These are phyloP conservation scores for Claviceps pazoutovae DNA, from an alignment of 2,329 filamentous ascomycete species.

Conservation along the genomic window DNA sequence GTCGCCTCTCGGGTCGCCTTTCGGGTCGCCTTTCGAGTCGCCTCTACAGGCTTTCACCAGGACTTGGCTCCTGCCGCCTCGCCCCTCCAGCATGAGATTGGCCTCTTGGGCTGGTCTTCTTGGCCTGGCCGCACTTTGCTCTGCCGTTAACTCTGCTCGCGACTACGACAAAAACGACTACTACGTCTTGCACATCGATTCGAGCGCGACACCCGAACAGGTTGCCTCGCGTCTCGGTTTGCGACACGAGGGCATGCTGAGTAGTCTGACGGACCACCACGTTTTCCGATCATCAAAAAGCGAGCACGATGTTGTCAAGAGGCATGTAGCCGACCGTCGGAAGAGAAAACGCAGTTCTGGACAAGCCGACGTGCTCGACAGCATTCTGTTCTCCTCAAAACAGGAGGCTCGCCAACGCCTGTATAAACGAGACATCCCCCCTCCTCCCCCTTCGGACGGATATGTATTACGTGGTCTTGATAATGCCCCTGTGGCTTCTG, in stretches of 20 bases:
- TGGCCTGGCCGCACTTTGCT: slow-evolving; percentile 34
- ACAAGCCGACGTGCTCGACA: slow-evolving; percentile 49
- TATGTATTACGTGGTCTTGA: slow-evolving; percentile 9
- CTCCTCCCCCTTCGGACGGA: slow-evolving; percentile 16
- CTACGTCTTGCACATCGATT: slow-evolving; percentile 76
- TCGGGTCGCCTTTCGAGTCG: not conserved
- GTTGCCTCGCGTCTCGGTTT: slow-evolving; percentile 63
- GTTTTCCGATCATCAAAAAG: slow-evolving; percentile 64
- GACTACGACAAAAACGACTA: slow-evolving; percentile 77
- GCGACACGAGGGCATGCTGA: slow-evolving; percentile 66
- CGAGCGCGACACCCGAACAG: slow-evolving; percentile 47
- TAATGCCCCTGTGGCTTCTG: slow-evolving; percentile 19
- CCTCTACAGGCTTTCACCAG: not conserved
- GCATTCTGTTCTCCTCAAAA: slow-evolving; percentile 68
- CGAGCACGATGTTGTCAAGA: slow-evolving; percentile 43
- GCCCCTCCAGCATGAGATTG: slow-evolving; percentile 31
- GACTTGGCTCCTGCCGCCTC: not conserved
- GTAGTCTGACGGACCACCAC: slow-evolving; percentile 67
- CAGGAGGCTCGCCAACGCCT: slow-evolving; percentile 39
- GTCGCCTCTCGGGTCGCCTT: not conserved
- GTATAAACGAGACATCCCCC: slow-evolving; percentile 37
- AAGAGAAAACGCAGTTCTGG: slow-evolving; percentile 46
- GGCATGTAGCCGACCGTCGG: slow-evolving; percentile 37
- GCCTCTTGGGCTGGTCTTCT: slow-evolving; percentile 38
- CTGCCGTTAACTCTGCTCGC: slow-evolving; percentile 40